Conservation (phyloP, 495 filamentous ascomycete species). For the Haplographium delicatum region DNA sequence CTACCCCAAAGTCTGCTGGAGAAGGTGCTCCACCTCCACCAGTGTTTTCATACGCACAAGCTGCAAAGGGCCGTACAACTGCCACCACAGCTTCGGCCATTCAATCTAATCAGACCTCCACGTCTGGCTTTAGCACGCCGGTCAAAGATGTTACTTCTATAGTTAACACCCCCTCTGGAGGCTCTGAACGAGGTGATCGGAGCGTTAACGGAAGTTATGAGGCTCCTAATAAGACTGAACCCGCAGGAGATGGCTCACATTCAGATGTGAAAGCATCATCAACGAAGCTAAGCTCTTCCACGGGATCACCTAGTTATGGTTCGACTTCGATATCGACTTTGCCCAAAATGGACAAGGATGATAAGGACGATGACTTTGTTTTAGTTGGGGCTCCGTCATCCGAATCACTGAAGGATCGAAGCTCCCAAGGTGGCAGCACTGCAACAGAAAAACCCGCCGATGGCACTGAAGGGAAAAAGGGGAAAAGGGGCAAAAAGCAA, state of each 20-base stretch:
- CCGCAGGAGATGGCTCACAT: slow-evolving; percentile 21
- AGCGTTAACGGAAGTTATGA: slow-evolving; percentile 23
- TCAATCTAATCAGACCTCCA: slow-evolving; percentile 25
- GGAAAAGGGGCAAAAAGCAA: slow-evolving; percentile 41
- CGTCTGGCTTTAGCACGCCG: slow-evolving; percentile 33
- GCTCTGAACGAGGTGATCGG: slow-evolving; percentile 19
- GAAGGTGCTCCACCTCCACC: slow-evolving; percentile 16
- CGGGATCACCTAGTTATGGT: slow-evolving; percentile 64
- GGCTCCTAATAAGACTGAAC: slow-evolving; percentile 7
- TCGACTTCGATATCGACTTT: slow-evolving; percentile 59
- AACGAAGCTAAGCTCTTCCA: slow-evolving; percentile 39
- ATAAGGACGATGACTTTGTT: slow-evolving; percentile 47
- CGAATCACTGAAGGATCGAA: slow-evolving; percentile 54
- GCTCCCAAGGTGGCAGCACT: slow-evolving; percentile 51
- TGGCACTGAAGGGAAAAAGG: slow-evolving; percentile 38
- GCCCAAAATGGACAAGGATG: slow-evolving; percentile 58
- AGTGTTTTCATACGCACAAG: slow-evolving; percentile 90
- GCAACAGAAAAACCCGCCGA: slow-evolving; percentile 26
- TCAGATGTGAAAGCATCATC: slow-evolving; percentile 13
- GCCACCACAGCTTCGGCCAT: slow-evolving; percentile 21
- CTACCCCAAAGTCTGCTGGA: slow-evolving; percentile 12
- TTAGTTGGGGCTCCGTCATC: slow-evolving; percentile 42
- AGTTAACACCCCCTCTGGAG: slow-evolving; percentile 18
- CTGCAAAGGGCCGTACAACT: slow-evolving; percentile 69
- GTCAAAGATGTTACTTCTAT: slow-evolving; percentile 17